Evolutionary conservation across 441 rosid species (phyloP).

Genomic region (Pelargonium myrrhifolium): DNA sequence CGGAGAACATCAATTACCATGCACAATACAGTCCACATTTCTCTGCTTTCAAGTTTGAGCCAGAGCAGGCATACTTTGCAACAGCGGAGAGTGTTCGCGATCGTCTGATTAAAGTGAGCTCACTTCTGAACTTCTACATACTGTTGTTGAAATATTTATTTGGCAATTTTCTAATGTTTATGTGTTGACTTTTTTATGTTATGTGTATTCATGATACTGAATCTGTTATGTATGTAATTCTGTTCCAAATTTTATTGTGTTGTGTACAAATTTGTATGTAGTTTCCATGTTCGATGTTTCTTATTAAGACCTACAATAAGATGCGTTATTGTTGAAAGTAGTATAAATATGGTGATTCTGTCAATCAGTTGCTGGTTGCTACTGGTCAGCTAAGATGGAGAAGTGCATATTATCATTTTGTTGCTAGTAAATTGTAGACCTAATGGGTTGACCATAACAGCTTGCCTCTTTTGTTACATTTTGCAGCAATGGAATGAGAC

Average conservation of each 20-base stretch:
- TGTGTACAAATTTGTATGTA: not conserved
- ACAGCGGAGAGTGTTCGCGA: conserved; percentile 90
- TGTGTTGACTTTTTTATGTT: not conserved
- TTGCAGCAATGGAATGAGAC: conserved; percentile 94
- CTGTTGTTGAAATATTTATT: not conserved
- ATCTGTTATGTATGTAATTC: not conserved
- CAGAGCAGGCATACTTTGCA: conserved; percentile 83
- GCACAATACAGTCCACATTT: conserved; percentile 82
- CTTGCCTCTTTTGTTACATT: conserved; percentile 12
- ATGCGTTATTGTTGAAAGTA: not conserved
- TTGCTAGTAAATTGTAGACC: not conserved
- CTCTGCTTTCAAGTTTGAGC: conserved; percentile 80
- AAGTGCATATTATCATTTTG: not conserved
- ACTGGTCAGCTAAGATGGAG: not conserved
- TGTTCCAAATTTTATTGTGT: not conserved
- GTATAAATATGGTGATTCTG: not conserved
- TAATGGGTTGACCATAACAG: not conserved
- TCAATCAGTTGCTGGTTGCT: not conserved
- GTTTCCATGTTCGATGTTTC: not conserved
- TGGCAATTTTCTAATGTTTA: not conserved
- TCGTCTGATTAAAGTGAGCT: conserved; percentile 65
- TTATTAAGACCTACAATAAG: not conserved
- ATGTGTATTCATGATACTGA: not conserved
- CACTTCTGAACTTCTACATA: conserved; percentile 3
- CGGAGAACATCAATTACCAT: conserved; percentile 76